These are phyloP conservation scores for Mycena vulgaris DNA, from an alignment of 768 basidiomycete genomes.

Conservation along the genomic window DNA sequence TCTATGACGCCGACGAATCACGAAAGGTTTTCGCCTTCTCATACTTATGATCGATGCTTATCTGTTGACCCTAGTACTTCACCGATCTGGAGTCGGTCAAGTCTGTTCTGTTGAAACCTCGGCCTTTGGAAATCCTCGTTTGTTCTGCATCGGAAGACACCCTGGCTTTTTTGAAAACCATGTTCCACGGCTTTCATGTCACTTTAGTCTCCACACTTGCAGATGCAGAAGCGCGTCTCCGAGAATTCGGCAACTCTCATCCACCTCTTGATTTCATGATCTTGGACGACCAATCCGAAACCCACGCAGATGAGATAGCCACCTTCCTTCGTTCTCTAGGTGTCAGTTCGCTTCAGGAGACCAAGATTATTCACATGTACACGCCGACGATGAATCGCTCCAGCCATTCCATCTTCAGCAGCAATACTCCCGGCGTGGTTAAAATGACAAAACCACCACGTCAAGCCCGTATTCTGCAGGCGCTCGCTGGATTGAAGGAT, in stretches of 20 bases:
- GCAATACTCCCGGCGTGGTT: conserved; percentile 67
- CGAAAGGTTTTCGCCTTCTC: conserved; percentile 58
- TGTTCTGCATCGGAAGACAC: conserved; percentile 75
- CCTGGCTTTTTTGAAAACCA: conserved; percentile 66
- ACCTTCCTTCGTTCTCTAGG: conserved; percentile 61
- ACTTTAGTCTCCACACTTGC: conserved; percentile 59
- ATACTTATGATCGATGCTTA: conserved; percentile 15
- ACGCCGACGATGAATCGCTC: conserved; percentile 77
- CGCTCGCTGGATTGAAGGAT: conserved; percentile 72
- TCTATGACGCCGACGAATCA: conserved; percentile 70
- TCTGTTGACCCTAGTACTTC: conserved; percentile 52
- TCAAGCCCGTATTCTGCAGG: conserved; percentile 71
- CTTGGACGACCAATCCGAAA: conserved; percentile 77
- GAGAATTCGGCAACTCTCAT: conserved; percentile 46
- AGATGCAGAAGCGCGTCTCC: conserved; percentile 62
- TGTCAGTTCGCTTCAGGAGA: conserved; percentile 59
- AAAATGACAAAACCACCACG: conserved; percentile 83
- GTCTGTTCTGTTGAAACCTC: conserved; percentile 62
- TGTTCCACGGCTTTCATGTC: conserved; percentile 70
- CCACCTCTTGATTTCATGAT: conserved; percentile 73
- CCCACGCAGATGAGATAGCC: conserved; percentile 69
- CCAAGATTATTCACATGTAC: conserved; percentile 80
- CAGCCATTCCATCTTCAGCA: conserved; percentile 67
- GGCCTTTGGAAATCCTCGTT: conserved; percentile 66
- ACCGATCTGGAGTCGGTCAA: conserved; percentile 64